Percentiles rank a stretch among this genome's conserved stretches.
These are phyloP conservation scores for Brasilioporus rufonigricans DNA, from an alignment of 768 basidiomycete genomes.

Conservation along the genomic window DNA sequence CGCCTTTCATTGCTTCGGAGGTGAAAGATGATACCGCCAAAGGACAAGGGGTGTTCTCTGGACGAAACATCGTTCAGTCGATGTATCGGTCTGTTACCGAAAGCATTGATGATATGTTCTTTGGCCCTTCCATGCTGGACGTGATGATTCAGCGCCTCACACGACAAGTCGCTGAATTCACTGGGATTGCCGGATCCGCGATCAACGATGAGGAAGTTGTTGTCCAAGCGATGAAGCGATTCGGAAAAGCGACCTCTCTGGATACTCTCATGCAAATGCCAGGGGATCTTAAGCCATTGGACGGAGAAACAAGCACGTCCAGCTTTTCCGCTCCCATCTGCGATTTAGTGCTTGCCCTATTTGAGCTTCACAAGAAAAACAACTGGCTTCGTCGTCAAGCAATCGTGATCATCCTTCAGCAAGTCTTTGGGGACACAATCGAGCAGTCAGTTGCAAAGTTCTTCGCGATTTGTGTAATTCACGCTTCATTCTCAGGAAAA, in stretches of 20 bases:
- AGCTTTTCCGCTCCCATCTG: slow-evolving; percentile 93
- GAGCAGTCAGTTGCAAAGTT: slow-evolving; percentile 63
- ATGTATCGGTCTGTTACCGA: slow-evolving; percentile 91
- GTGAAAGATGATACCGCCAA: slow-evolving; percentile 39
- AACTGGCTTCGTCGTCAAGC: slow-evolving; percentile 97
- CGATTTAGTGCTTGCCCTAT: slow-evolving; percentile 88
- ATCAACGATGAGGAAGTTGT: slow-evolving; percentile 84
- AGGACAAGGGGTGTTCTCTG: slow-evolving; percentile 51
- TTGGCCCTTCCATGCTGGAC: slow-evolving; percentile 94
- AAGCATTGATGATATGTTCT: slow-evolving; percentile 96
- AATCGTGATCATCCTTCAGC: slow-evolving; percentile 94
- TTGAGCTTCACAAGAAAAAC: slow-evolving; percentile 93
- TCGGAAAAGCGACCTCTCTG: slow-evolving; percentile 63
- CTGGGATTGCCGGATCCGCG: slow-evolving; percentile 76
- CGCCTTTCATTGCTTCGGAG: slow-evolving; percentile 71
- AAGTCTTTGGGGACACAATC: slow-evolving; percentile 92
- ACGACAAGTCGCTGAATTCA: slow-evolving; percentile 85
- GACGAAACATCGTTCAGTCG: slow-evolving; percentile 75
- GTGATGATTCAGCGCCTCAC: slow-evolving; percentile 91
- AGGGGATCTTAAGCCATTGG: slow-evolving; percentile 75
- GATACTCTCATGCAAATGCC: slow-evolving; percentile 71
- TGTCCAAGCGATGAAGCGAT: slow-evolving; percentile 70
- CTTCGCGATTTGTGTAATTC: not conserved
- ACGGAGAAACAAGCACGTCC: slow-evolving; percentile 86
- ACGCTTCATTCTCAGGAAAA: slow-evolving; percentile 55